Conservation (phyloP, 202 grass and related monocot species). For the Miscanthus sacchariflorus region DNA sequence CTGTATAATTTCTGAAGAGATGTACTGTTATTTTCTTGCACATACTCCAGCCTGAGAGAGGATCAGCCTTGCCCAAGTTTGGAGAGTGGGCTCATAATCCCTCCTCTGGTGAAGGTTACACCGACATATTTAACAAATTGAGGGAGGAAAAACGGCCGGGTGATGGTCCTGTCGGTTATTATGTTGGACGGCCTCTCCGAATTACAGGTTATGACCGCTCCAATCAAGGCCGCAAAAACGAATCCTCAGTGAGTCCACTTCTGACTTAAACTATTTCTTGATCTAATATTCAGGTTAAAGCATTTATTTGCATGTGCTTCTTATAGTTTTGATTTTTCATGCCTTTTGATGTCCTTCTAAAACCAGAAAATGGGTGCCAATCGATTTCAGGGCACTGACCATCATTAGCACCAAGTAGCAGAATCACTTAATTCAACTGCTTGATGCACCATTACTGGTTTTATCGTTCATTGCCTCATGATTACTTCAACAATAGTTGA, state of each 20-base stretch:
- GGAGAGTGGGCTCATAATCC: constrained; percentile 98
- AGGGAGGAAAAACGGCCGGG: constrained; percentile 77
- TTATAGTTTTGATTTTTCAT: background rate
- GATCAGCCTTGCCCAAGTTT: constrained; percentile 87
- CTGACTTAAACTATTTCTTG: background rate
- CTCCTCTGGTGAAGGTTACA: constrained; percentile 83
- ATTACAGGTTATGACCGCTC: constrained; percentile 49
- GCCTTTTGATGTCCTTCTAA: constrained; percentile 6
- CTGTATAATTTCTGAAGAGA: constrained; percentile 23
- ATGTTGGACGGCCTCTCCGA: no score
- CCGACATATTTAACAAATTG: constrained; percentile 84
- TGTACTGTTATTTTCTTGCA: constrained; percentile 26
- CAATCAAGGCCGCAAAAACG: constrained; percentile 52
- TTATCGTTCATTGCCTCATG: background rate
- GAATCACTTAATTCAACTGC: background rate
- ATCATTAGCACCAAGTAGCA: background rate
- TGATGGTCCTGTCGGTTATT: constrained; percentile 36
- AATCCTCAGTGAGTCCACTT: constrained; percentile 72
- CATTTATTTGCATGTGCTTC: constrained; percentile 1
- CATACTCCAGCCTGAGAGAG: constrained; percentile 73
- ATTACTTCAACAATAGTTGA: background rate
- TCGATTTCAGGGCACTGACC: background rate
- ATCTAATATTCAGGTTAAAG: constrained; percentile 15
- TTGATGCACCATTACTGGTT: background rate
- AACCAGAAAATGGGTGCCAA: background rate